Base-by-base conservation (phyloP, 2,329 filamentous ascomycete genomes). In the Didymella arachidicola region DNA sequence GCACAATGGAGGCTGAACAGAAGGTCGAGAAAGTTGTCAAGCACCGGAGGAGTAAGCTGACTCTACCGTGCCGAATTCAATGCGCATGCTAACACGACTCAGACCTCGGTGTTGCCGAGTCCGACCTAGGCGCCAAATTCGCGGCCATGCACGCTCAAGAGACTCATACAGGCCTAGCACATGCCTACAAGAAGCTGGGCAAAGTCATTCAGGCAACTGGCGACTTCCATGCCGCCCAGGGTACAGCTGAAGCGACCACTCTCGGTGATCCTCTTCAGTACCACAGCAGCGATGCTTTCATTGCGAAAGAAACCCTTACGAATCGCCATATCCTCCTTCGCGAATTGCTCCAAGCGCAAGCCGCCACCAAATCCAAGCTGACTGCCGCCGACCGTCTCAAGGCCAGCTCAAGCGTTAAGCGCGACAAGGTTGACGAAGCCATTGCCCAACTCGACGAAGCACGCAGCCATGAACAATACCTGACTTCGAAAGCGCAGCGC, bases 341-440 rank as follows among this genome's bases (percentile, higher is more conserved):
- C 59, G 95, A 99, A 72, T 88, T 98, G 59, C 80, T 96, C 26
- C 92, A 97, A 78, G 93, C 95, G 0, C 93, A 98, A 75, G 91
- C 96, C 74, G 83, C 83, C 22, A 93, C 93, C 1, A 88, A 91
- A 62, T 91, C 87, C 77, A 95, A 93, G 77, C 86, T 95, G 38
- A 87, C 89, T 63, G 92, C 93, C 1, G 93, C 93, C 1, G 93
- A 98, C 76, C 87, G 95, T 43, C 84, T 99, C 60, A 97, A 96
- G 74, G 87, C 89, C 18, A 92, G 88, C 76, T 90, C 91, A 16
- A 95, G 88, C 57, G 93, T 99, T 34, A 90, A 92, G 62, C 86
- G 90, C 34, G 95, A 99, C 74, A 99, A 98, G 80, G 95, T 98
- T 27, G 95, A 99, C 75, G 95, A 99, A 78, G 95, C 95, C n/a